Percentiles rank a stretch among this genome's conserved stretches.
Evolutionary conservation across 371 early-diverging fungal species (phyloP).

Genomic region (Mucor piriformis): DNA sequence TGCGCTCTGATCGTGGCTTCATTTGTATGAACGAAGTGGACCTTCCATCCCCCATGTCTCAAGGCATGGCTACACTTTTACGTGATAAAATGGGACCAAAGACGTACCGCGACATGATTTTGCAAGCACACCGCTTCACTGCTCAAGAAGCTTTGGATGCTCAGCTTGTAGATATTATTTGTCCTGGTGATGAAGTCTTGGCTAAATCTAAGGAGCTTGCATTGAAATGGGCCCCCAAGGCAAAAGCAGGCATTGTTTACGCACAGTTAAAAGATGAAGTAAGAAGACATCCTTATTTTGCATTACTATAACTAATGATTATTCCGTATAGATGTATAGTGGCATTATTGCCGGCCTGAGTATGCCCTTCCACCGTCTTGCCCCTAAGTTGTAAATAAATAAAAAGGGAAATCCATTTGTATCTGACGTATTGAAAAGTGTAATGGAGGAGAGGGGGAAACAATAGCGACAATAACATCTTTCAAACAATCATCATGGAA

Average conservation of each 20-base stretch:
- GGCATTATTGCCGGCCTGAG: slow-evolving; percentile 22
- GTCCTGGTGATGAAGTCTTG: slow-evolving; percentile 50
- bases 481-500: background rate
- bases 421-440: background rate
- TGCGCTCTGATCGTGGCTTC: slow-evolving; percentile 80
- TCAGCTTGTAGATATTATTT: slow-evolving; percentile 65
- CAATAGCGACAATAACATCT: background rate
- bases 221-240: slow-evolving; percentile 58
- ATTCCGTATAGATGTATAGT: slow-evolving; percentile 31
- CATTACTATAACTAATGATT: background rate
- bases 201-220: slow-evolving; percentile 62
- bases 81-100: slow-evolving; percentile 61
- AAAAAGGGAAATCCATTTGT: background rate
- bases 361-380: slow-evolving; percentile 36
- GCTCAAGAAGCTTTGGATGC: slow-evolving; percentile 65
- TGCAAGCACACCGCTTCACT: slow-evolving; percentile 69
- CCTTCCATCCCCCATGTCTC: slow-evolving; percentile 66
- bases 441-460: background rate
- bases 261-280: slow-evolving; percentile 54
- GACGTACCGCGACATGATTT: slow-evolving; percentile 64
- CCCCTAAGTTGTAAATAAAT: slow-evolving; percentile 34
- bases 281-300: slow-evolving; percentile 1
- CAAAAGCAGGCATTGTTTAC: slow-evolving; percentile 50
- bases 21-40: slow-evolving; percentile 86
- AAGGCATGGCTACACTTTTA: slow-evolving; percentile 77